Percentiles rank a stretch among this genome's conserved stretches.
phyloP scores from a whole-genome alignment of 768 basidiomycete genomes.

The Coprinopsis cinerea region DNA sequence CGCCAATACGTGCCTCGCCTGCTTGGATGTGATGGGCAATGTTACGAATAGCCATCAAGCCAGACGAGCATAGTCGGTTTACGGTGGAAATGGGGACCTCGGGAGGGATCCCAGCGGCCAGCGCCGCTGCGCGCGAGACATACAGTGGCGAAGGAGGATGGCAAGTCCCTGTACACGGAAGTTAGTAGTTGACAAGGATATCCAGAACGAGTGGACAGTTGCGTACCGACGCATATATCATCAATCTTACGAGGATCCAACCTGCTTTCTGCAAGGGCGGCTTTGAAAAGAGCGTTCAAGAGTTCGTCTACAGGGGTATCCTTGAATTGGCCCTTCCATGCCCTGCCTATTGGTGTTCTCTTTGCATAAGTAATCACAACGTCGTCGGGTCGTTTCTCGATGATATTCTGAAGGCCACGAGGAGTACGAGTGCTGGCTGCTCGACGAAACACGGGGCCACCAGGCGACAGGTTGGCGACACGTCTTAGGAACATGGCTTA shows the following conservation, averaged over 20 bases:
- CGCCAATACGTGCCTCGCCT: conserved; percentile 80
- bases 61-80: conserved; percentile 92
- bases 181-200: not conserved
- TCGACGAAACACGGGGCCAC: conserved; percentile 19
- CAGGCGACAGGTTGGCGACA: not conserved
- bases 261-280: conserved; percentile 56
- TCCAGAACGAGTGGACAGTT: not conserved
- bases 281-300: conserved; percentile 75
- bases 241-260: conserved; percentile 70
- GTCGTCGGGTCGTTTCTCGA: conserved; percentile 73
- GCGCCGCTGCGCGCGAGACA: conserved; percentile 78
- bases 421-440: conserved; percentile 34
- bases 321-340: conserved; percentile 90
- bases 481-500: conserved; percentile 15
- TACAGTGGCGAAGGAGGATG: conserved; percentile 80
- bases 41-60: conserved; percentile 87
- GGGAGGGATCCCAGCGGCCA: conserved; percentile 85
- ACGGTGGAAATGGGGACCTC: conserved; percentile 84
- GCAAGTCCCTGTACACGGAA: conserved; percentile 58
- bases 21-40: conserved; percentile 84
- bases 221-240: conserved; percentile 78
- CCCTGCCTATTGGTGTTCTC: conserved; percentile 82
- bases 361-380: conserved; percentile 88
- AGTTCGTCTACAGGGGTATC: conserved; percentile 86
- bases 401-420: conserved; percentile 45